Evolutionary conservation across 805 yeast genomes (phyloP), one percentile per base, ranked within the genome.

Genomic region (Yamadazyma olivae): DNA sequence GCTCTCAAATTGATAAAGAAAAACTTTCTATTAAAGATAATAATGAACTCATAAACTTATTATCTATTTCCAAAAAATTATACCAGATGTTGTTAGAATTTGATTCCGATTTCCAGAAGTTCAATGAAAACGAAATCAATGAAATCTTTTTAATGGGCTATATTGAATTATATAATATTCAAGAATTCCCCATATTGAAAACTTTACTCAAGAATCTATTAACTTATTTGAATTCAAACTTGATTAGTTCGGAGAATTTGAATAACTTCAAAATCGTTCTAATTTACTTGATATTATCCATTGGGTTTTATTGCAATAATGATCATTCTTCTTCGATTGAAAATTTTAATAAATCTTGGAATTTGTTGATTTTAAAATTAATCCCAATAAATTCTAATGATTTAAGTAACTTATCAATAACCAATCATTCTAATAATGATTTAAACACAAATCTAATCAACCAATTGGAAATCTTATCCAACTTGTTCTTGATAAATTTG

Each of bases 331-430:
- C 66, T 38, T 61, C 70, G 5, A 49, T 65, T 12, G 44, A 53
- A 23, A 59, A 62, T 40, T 64, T 75, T 41, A 67, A 68, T 45
- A 67, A 61, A 34, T 51, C 70, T 21, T 75, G 81, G 80, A 50
- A 53, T 35, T 45, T 64, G n/a, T 46, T 64, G 26, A 56, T 61
- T n/a, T 51, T 57, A 29, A 54, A 54, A 33, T 45, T 63, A 23
- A 56, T 61, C 14, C 67, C 70, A 5, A 29, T 28, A 2, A 55
- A 57, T 32, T 59, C 60, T 39, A 47, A 53, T 27, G 30, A 34
- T 13, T 33, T 22, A 18, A 20, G 23, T 10, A 20, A 20, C 10
- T 20, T 7, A 7, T 10, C 23, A 20, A 20, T 7, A 20, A 7
- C 14, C 8, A 15, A 25, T 25, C 15, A 7, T 15, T 7, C 15